Evolutionary conservation across 2,329 filamentous ascomycete species (phyloP), one percentile per base, ranked within the genome.

Genomic region (Neofusicoccum laricinum): DNA sequence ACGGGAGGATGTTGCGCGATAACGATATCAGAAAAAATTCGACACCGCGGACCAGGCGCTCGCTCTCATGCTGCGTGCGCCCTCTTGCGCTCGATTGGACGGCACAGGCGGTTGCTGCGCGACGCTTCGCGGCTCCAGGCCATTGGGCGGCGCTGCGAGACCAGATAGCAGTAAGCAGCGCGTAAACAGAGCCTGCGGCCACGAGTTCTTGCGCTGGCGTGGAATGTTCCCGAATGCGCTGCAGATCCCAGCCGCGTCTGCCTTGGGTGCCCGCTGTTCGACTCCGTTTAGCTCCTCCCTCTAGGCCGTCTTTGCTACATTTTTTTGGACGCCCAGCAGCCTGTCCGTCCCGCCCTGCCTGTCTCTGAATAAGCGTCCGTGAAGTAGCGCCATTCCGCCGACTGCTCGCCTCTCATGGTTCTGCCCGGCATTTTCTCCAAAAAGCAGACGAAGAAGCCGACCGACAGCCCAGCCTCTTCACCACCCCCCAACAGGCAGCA

Each of bases 371-470:
- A 64, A 64, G 62, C 62, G 51, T 64, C 51, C 62, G 43, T 15
- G 50, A 53, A 25, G 62, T 58, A 64, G 51, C 40, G 62, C 62
- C 43, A 50, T 58, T 50, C 51, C 62, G 50, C 50, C 40, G 48
- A 55, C 14, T n/a, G 40, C 46, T 51, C 43, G 48, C 48, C 61
- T 63, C 61, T 46, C 49, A 64, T 64, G 62, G 63, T 64, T 32
- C 63, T 64, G 63, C 63, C 53, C 21, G 46, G 46, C 53, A 51
- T 64, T 51, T 61, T 76, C 69, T 70, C 69, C 66, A 76, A 75
- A 70, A 71, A 71, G 65, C 73, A 74, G 58, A 76, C 75, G 67
- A 76, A 76, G 72, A 72, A 73, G 57, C 34, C 49, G 46, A 65
- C 49, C 74, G 72, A 67, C 67, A 67, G 67, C 59, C 65, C 69